Evolutionary conservation across 2,329 filamentous ascomycete species (phyloP).

Genomic region (Fusarium domesticum): DNA sequence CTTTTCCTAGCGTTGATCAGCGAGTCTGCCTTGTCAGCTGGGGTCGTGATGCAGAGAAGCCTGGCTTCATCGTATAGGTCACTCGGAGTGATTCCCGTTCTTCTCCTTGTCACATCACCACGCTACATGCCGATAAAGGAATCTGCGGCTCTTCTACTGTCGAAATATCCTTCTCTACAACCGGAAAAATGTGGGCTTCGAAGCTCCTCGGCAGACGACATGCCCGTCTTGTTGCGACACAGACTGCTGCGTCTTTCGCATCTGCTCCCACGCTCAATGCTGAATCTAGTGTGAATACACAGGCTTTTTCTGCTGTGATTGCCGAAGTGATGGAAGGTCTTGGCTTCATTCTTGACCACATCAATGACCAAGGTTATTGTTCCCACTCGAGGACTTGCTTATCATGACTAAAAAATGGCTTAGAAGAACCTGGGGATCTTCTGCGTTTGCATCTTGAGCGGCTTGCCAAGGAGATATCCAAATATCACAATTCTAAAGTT

Average conservation of each 20-base stretch:
- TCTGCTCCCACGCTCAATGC: constrained; percentile 4
- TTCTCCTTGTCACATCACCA: no score
- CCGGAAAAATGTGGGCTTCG: constrained; percentile 3
- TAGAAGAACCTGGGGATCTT: constrained; percentile 23
- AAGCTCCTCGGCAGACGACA: neutral
- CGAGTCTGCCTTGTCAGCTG: no score
- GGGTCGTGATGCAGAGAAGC: no score
- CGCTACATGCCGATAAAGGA: no score
- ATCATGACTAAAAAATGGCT: accelerated
- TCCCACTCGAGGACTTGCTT: neutral
- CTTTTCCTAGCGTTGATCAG: no score
- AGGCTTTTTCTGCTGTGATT: constrained; percentile 19
- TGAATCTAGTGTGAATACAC: constrained; percentile 20
- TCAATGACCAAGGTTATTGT: constrained; percentile 19
- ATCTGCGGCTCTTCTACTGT: no score
- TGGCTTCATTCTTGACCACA: constrained; percentile 23
- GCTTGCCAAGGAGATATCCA: constrained; percentile 19
- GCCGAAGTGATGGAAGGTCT: constrained; percentile 20
- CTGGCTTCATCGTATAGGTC: no score
- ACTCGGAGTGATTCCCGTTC: no score
- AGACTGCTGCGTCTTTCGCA: constrained; percentile 1
- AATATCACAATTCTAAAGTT: constrained; percentile 20
- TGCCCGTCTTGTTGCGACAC: neutral
- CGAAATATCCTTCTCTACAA: no score
- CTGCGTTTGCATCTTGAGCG: constrained; percentile 20